Percentiles rank a stretch among this genome's conserved stretches.
phyloP scores from a whole-genome alignment of 805 yeast species.

The Blastobotrys mokoenaii region DNA sequence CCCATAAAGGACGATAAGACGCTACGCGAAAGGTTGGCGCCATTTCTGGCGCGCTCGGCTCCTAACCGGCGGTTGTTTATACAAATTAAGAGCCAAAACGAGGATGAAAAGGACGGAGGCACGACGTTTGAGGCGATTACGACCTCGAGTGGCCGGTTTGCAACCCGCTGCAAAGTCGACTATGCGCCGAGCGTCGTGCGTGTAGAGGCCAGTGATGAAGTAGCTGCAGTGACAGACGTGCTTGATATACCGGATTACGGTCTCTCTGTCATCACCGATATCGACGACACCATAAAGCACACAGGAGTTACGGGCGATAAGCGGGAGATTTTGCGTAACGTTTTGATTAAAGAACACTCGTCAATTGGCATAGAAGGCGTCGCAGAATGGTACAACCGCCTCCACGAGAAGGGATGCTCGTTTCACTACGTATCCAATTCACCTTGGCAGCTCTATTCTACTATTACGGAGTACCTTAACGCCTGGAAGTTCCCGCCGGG shows the following conservation, averaged over 20 bases:
- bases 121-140: constrained; percentile 35
- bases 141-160: constrained; percentile 62
- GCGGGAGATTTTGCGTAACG: constrained; percentile 69
- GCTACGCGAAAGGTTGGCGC: constrained; percentile 56
- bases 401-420: constrained; percentile 40
- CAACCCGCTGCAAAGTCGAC: constrained; percentile 40
- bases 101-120: constrained; percentile 24
- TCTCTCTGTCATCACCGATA: constrained; percentile 73
- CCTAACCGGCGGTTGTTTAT: constrained; percentile 48
- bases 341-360: constrained; percentile 55
- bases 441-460: constrained; percentile 79
- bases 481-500: constrained; percentile 61
- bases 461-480: constrained; percentile 49
- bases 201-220: constrained; percentile 27
- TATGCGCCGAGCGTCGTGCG: constrained; percentile 52
- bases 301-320: constrained; percentile 90
- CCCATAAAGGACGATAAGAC: constrained; percentile 14
- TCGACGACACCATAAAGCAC: constrained; percentile 86
- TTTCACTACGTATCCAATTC: constrained; percentile 93
- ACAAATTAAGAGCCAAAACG: constrained; percentile 37
- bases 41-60: constrained; percentile 61
- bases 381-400: constrained; percentile 56
- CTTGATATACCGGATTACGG: constrained; percentile 39
- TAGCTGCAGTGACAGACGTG: constrained; percentile 40
- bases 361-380: constrained; percentile 73